Percentiles rank a stretch among this genome's conserved stretches.
Evolutionary conservation across 2,329 filamentous ascomycete genomes (phyloP).

Genomic region (Colletotrichum tropicicola): DNA sequence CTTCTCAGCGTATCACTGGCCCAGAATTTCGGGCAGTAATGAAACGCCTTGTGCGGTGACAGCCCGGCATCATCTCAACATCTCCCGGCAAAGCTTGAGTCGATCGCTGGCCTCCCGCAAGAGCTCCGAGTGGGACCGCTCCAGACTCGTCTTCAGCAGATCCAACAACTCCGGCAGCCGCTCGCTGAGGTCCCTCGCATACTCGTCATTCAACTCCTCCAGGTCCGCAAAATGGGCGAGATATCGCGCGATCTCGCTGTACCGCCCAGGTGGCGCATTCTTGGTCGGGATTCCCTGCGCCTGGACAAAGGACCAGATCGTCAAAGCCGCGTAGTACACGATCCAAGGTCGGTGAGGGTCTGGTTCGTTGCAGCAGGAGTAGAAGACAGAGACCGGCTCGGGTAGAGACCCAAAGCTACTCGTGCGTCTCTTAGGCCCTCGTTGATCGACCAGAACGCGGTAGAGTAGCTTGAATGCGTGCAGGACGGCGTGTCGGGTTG

Average conservation of each 20-base stretch:
- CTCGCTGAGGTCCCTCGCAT: conserved; percentile 71
- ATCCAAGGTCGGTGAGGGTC: conserved; percentile 91
- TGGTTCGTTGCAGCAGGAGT: conserved; percentile 80
- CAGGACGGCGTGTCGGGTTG: conserved; percentile 83
- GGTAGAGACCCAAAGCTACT: conserved; percentile 27
- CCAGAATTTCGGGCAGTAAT: too few relatives aligned
- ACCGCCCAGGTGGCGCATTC: conserved; percentile 29
- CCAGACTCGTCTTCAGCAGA: conserved; percentile 50
- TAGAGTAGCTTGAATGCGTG: conserved; percentile 85
- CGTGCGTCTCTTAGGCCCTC: conserved; percentile 38
- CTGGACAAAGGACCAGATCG: conserved; percentile 89
- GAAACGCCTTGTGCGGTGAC: too few relatives aligned
- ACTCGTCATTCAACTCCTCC: conserved; percentile 74
- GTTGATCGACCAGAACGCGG: conserved; percentile 73
- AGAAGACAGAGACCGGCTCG: conserved; percentile 56
- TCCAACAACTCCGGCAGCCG: conserved; percentile 57
- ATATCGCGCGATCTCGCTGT: conserved; percentile 50
- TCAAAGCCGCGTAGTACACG: conserved; percentile 85
- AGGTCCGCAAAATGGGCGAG: conserved; percentile 73
- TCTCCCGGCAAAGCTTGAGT: conserved; percentile 74
- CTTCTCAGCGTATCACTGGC: too few relatives aligned
- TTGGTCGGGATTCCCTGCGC: conserved; percentile 64
- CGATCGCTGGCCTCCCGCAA: conserved; percentile 79
- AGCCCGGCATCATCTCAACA: conserved; percentile 36
- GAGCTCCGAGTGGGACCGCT: conserved; percentile 68